A percentile compares a stretch with the other conserved stretches of the same genome.
These are phyloP conservation scores for Apostasia shenzhenica DNA, from an alignment of 106 monocot genomes.

Conservation along the genomic window DNA sequence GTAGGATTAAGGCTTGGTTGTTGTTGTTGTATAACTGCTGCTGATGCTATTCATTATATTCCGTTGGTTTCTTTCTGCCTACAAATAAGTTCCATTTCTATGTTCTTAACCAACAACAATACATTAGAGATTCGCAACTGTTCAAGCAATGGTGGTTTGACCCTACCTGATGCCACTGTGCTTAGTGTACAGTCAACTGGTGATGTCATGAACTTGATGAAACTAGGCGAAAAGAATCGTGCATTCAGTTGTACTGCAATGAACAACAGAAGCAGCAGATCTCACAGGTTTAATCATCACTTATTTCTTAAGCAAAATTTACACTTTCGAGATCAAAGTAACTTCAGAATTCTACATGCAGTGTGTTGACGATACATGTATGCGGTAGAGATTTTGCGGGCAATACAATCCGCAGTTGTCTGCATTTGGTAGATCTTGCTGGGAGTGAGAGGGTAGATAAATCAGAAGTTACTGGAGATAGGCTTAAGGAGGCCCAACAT, in stretches of 20 bases:
- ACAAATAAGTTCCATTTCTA: not conserved
- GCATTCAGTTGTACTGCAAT: conserved; percentile 61
- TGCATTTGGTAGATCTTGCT: conserved; percentile 92
- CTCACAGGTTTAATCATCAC: conserved; percentile 54
- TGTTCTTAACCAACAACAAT: conserved; percentile 25
- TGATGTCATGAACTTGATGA: conserved; percentile 78
- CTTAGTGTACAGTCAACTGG: conserved; percentile 50
- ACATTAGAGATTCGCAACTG: conserved; percentile 81
- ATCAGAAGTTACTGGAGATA: conserved; percentile 86
- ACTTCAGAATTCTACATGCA: conserved; percentile 15
- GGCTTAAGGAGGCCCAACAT: conserved; percentile 86
- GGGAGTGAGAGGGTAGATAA: conserved; percentile 92
- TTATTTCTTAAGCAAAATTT: not conserved
- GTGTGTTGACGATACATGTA: conserved; percentile 79
- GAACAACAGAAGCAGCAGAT: conserved; percentile 85
- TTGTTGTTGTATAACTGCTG: too few relatives aligned
- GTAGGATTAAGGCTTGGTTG: too few relatives aligned
- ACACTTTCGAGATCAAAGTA: not conserved
- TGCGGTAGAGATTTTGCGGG: conserved; percentile 64
- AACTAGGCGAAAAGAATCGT: conserved; percentile 67
- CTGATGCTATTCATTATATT: too few relatives aligned
- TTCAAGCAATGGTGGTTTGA: conserved; percentile 52
- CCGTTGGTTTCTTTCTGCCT: not conserved
- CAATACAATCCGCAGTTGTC: conserved; percentile 33
- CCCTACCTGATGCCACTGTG: conserved; percentile 67